phyloP scores from a whole-genome alignment of 495 filamentous ascomycete genomes.

The Hypoxylon perforatum region DNA sequence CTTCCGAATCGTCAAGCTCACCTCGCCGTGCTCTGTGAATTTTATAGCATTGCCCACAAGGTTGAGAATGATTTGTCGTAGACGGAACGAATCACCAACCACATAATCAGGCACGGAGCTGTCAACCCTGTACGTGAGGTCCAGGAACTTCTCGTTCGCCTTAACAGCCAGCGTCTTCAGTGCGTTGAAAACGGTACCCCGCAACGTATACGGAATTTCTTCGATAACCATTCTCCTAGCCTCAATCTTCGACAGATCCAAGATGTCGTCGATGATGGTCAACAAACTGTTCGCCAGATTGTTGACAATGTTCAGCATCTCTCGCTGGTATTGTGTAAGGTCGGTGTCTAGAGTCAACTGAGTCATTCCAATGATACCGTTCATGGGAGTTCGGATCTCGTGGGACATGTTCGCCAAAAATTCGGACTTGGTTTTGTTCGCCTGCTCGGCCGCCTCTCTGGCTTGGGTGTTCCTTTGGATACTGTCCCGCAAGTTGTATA shows the following conservation, averaged over 20 bases:
- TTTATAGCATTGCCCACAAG: constrained; percentile 89
- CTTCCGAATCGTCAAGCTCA: constrained; percentile 91
- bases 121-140: constrained; percentile 93
- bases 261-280: constrained; percentile 98
- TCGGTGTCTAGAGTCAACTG: constrained; percentile 97
- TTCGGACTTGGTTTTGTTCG: constrained; percentile 98
- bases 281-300: constrained; percentile 96
- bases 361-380: constrained; percentile 90
- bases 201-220: constrained; percentile 94
- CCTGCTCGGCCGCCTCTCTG: constrained; percentile 94
- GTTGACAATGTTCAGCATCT: constrained; percentile 99
- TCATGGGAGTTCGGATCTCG: constrained; percentile 98
- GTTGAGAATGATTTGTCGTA: constrained; percentile 93
- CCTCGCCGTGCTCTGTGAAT: constrained; percentile 97
- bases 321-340: constrained; percentile 91
- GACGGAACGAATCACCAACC: constrained; percentile 94
- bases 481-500: constrained; percentile 92
- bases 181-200: constrained; percentile 96
- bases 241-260: constrained; percentile 99
- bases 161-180: constrained; percentile 96
- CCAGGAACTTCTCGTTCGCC: constrained; percentile 96
- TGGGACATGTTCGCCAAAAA: constrained; percentile 99
- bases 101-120: constrained; percentile 96
- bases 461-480: constrained; percentile 98
- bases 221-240: constrained; percentile 99